Percentiles rank a stretch among this genome's conserved stretches.
Evolutionary conservation across 768 basidiomycete species (phyloP).

Genomic region (Hygrocybe coccinea): DNA sequence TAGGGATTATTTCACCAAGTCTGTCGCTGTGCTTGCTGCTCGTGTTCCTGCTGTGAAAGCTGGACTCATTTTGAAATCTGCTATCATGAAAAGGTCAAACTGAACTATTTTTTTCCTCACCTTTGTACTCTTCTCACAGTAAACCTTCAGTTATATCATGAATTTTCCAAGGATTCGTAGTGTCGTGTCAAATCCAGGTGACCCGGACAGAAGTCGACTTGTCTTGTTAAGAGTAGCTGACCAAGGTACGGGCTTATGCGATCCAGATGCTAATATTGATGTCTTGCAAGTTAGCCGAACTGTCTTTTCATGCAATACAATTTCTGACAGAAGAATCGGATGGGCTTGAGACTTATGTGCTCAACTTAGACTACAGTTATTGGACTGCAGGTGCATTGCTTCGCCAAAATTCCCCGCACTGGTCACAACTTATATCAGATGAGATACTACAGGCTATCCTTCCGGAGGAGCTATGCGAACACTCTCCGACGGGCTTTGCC

Average conservation of each 20-base stretch:
- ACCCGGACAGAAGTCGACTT: conserved; percentile 51
- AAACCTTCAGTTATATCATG: conserved; percentile 48
- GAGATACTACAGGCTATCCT: conserved; percentile 80
- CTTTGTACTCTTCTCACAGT: conserved; percentile 1
- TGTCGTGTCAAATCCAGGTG: conserved; percentile 49
- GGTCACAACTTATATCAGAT: conserved; percentile 41
- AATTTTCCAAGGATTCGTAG: conserved; percentile 64
- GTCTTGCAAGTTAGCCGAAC: conserved; percentile 57
- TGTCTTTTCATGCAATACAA: conserved; percentile 50
- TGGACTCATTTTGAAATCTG: conserved; percentile 50
- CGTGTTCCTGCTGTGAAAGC: conserved; percentile 56
- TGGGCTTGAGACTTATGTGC: conserved; percentile 51
- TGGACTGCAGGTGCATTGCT: conserved; percentile 71
- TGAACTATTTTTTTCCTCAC: neutral
- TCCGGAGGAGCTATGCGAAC: conserved; percentile 71
- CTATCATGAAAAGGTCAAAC: conserved; percentile 55
- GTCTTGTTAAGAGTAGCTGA: conserved; percentile 59
- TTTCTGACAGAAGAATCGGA: conserved; percentile 54
- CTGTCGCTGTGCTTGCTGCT: conserved; percentile 63
- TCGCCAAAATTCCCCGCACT: neutral
- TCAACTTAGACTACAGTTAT: conserved; percentile 77
- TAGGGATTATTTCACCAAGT: conserved; percentile 57
- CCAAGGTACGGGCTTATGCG: conserved; percentile 45
- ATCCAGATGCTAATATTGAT: conserved; percentile 15
- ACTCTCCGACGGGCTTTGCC: conserved; percentile 83